Percentiles rank a stretch among this genome's conserved stretches.
Evolutionary conservation across 305 asterid species (phyloP).

Genomic region (Fraxinus albicans): DNA sequence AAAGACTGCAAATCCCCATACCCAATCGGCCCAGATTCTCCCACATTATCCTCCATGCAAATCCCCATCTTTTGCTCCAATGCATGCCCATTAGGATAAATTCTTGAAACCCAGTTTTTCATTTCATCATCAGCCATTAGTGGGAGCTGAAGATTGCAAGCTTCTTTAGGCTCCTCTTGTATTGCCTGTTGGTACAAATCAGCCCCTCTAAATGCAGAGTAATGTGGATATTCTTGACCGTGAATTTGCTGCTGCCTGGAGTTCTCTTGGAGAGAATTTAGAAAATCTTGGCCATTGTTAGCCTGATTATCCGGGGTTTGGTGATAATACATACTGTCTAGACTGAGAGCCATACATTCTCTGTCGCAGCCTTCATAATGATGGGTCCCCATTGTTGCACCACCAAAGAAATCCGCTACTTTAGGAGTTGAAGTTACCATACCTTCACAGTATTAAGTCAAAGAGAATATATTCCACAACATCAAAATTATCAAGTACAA

Average conservation of each 20-base stretch:
- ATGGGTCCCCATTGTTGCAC: conserved; percentile 63
- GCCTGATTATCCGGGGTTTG: conserved; percentile 38
- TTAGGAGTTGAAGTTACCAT: conserved; percentile 61
- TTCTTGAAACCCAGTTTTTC: conserved; percentile 41
- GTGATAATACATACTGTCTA: conserved; percentile 72
- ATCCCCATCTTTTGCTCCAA: conserved; percentile 33
- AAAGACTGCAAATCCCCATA: conserved; percentile 56
- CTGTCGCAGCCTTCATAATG: conserved; percentile 49
- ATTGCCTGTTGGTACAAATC: conserved; percentile 38
- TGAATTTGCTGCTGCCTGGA: conserved; percentile 41
- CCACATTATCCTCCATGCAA: conserved; percentile 25
- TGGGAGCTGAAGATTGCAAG: conserved; percentile 37
- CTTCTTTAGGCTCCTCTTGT: conserved; percentile 29
- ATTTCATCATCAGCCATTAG: conserved; percentile 38
- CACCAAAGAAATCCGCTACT: conserved; percentile 86
- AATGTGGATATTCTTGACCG: conserved; percentile 47
- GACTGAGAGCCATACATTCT: conserved; percentile 61
- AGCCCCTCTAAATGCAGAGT: conserved; percentile 38
- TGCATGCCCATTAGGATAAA: conserved; percentile 26
- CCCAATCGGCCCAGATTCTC: conserved; percentile 29
- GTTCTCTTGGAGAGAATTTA: conserved; percentile 40
- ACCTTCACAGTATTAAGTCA: conserved; percentile 35
- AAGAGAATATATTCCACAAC: not conserved
- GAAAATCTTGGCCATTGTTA: conserved; percentile 46
- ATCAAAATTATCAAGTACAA: not conserved